Percentiles rank a stretch among this genome's conserved stretches.
Evolutionary conservation across 768 basidiomycete genomes (phyloP).

Genomic region (Kwoniella dendrophila): DNA sequence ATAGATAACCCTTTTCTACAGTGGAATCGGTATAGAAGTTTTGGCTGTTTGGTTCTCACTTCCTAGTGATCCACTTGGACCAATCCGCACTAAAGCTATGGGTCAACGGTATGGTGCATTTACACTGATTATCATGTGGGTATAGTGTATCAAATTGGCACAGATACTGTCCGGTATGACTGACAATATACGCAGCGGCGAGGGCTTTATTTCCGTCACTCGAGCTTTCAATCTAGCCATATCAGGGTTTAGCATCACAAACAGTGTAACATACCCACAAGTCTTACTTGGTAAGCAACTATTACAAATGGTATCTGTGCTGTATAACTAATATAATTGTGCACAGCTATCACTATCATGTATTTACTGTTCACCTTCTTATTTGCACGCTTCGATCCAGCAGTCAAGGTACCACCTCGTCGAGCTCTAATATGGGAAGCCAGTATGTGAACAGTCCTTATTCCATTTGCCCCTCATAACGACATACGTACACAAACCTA

Average conservation of each 20-base stretch:
- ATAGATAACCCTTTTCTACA: conserved; percentile 38
- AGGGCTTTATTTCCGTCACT: conserved; percentile 46
- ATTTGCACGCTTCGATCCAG: conserved; percentile 27
- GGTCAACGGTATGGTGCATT: conserved; percentile 43
- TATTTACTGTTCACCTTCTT: conserved; percentile 39
- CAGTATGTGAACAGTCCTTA: background rate
- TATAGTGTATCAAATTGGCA: background rate
- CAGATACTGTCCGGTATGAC: background rate
- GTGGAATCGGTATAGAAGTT: conserved; percentile 30
- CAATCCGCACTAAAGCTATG: conserved; percentile 17
- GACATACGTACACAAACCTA: background rate
- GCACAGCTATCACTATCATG: conserved; percentile 34
- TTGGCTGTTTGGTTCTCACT: conserved; percentile 18
- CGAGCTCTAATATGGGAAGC: conserved; percentile 35
- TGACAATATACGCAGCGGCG: conserved; percentile 27
- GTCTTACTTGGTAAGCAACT: conserved; percentile 30
- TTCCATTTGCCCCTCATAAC: background rate
- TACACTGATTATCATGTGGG: conserved; percentile 47
- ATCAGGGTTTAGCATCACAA: conserved; percentile 30
- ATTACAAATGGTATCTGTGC: background rate
- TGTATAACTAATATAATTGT: background rate
- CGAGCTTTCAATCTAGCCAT: conserved; percentile 38
- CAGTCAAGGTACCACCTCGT: conserved; percentile 13
- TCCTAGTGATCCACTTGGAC: background rate
- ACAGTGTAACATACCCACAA: conserved; percentile 34